Base-by-base conservation (phyloP, 1,139 yeast genomes). In the Lodderomyces elongisporus region DNA sequence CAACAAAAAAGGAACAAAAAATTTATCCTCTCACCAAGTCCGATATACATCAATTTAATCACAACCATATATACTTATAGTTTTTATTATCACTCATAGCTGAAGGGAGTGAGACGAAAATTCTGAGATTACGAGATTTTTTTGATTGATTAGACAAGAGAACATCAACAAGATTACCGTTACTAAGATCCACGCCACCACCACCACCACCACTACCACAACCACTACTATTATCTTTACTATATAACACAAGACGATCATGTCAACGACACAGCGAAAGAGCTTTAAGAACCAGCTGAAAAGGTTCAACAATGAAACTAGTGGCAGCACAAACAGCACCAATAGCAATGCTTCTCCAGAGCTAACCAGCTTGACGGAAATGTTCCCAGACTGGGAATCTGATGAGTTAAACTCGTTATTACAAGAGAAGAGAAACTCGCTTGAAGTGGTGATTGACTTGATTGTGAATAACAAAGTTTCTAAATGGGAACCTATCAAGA, bases 351-450 rank as follows among this genome's bases (percentile, higher is more conserved):
- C 42, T 22, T 43, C 56, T 10, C 38, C 37, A 27, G 66, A 65
- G 43, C 66, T 87, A 48, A 62, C 70, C 41, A 74, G 83, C 32
- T 74, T 91, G 51, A 62, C 71, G 37, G 97, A 91, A 58, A 70
- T 91, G 70, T 89, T 91, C 66, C 95, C 96, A 27, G 96, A 85
- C 54, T 91, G 98, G 98, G 77, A 85, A 38, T 69, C 74, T 35
- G 95, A 85, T 29, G 98, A 91, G 56, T 77, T 91, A 56, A 63
- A 72, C 34, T 76, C 82, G 35, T 79, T 87, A 40, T 77, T 89
- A 46, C 68, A 70, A 39, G 97, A 91, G 59, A 75, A 83, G 47
- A 55, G 62, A 41, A 72, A 80, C 46, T 88, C 84, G 52, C 68
- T 87, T 46, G 94, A 84, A 52, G 71, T 75, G 33, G 87, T 91